These are phyloP conservation scores for Hordeum pubiflorum DNA, from an alignment of 202 grass and related monocot genomes.

Conservation along the genomic window DNA sequence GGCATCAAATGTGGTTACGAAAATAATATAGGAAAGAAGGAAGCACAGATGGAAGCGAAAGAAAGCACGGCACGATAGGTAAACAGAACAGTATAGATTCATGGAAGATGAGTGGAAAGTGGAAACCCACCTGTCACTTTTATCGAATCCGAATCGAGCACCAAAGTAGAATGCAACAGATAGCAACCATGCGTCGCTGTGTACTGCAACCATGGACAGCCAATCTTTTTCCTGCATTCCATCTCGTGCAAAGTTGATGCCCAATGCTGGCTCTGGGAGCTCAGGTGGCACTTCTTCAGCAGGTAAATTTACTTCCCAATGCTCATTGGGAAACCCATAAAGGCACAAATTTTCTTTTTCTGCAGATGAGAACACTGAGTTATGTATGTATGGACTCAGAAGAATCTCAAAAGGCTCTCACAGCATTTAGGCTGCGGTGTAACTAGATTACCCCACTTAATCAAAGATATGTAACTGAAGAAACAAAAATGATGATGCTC, in stretches of 20 bases:
- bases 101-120: conserved; percentile 18
- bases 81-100: neutral
- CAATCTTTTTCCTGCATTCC: conserved; percentile 99
- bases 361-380: conserved; percentile 34
- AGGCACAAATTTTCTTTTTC: conserved; percentile 96
- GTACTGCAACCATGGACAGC: conserved; percentile 90
- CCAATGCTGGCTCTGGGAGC: conserved; percentile 87
- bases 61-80: neutral
- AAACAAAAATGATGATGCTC: conserved; percentile 7
- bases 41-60: conserved; percentile 6
- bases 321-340: conserved; percentile 93
- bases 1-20: neutral
- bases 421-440: neutral
- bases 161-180: conserved; percentile 99
- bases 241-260: conserved; percentile 97
- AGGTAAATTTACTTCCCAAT: conserved; percentile 97
- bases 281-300: conserved; percentile 97
- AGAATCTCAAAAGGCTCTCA: neutral
- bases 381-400: neutral
- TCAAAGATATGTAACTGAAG: neutral
- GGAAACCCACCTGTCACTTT: conserved; percentile 66
- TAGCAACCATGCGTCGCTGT: conserved; percentile 85
- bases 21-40: neutral
- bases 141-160: conserved; percentile 93
- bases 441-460: neutral